Conservation (phyloP, 1,284 basidiomycete genomes). For the Cutaneotrichosporon cutaneum region DNA sequence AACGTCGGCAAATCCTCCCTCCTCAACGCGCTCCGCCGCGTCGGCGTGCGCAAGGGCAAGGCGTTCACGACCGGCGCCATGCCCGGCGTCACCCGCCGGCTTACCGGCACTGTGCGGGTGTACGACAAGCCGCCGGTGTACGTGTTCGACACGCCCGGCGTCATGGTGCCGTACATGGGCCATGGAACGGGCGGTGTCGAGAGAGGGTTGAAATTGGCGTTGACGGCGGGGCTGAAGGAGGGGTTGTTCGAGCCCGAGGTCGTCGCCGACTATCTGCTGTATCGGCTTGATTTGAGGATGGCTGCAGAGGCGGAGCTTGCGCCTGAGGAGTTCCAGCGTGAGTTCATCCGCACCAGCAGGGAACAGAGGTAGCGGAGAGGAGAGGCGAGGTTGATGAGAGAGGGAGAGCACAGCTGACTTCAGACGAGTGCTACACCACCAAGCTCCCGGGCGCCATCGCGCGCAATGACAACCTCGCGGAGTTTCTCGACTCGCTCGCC, state of each 20-base stretch:
- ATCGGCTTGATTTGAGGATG: conserved; percentile 72
- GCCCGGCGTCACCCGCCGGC: conserved; percentile 79
- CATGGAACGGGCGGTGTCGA: conserved; percentile 79
- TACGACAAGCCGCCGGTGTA: conserved; percentile 79
- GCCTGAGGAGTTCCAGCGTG: conserved; percentile 51
- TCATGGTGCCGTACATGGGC: conserved; percentile 96
- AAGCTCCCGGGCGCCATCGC: conserved; percentile 57
- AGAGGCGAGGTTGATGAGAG: too few relatives aligned
- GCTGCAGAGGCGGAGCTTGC: conserved; percentile 25
- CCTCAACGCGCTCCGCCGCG: conserved; percentile 84
- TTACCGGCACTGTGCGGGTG: conserved; percentile 80
- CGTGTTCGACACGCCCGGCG: conserved; percentile 92
- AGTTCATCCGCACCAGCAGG: conserved; percentile 36
- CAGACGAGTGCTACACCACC: conserved; percentile 59
- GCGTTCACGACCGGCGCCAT: conserved; percentile 84
- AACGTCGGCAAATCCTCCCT: conserved; percentile 97
- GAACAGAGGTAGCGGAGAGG: neutral
- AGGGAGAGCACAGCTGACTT: too few relatives aligned
- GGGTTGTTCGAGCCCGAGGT: conserved; percentile 81
- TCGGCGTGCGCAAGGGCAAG: conserved; percentile 81
- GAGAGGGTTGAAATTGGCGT: conserved; percentile 84
- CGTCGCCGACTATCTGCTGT: conserved; percentile 84
- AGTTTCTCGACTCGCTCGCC: conserved; percentile 70
- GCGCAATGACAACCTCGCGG: conserved; percentile 59
- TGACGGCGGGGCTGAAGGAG: conserved; percentile 91